These are phyloP conservation scores for Brassica rapa DNA, from an alignment of 345 rosid genomes.

Conservation along the genomic window DNA sequence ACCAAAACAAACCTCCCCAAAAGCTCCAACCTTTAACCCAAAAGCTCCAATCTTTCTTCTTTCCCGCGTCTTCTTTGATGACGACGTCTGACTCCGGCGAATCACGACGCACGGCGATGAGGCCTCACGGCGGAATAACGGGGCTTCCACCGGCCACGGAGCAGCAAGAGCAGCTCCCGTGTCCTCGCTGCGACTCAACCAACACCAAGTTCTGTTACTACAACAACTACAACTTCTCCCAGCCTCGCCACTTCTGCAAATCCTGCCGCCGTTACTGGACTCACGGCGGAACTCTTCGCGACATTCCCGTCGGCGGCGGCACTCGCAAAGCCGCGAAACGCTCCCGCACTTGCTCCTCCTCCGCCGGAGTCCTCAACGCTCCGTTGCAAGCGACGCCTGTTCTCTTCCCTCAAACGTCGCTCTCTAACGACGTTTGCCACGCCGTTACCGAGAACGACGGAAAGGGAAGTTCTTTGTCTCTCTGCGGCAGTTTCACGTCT, in stretches of 20 bases:
- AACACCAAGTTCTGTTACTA: conserved; percentile 95
- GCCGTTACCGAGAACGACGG: background rate
- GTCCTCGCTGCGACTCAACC: conserved; percentile 89
- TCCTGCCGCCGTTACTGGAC: conserved; percentile 99
- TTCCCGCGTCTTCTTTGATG: conserved; percentile 26
- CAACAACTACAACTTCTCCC: conserved; percentile 96
- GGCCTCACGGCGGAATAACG: conserved; percentile 34
- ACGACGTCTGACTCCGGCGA: conserved; percentile 55
- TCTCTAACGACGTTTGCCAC: conserved; percentile 28
- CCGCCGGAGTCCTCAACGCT: conserved; percentile 24
- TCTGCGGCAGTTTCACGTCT: conserved; percentile 69
- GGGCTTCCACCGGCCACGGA: conserved; percentile 38
- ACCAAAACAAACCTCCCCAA: conserved; percentile 17
- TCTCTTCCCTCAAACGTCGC: conserved; percentile 49
- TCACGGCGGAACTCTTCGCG: conserved; percentile 76
- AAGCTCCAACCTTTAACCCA: conserved; percentile 20
- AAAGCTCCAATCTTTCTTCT: background rate
- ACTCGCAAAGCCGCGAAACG: conserved; percentile 82
- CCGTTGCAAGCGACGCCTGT: conserved; percentile 56
- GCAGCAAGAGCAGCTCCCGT: conserved; percentile 84
- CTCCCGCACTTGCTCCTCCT: conserved; percentile 49
- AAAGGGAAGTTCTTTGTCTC: conserved; percentile 35
- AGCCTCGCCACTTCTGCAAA: conserved; percentile 98
- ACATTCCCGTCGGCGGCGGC: conserved; percentile 93
- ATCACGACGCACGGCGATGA: conserved; percentile 39